These are phyloP conservation scores for Paraurostyla sp. DNA, from an alignment of 73 alveolate species.

Conservation along the genomic window DNA sequence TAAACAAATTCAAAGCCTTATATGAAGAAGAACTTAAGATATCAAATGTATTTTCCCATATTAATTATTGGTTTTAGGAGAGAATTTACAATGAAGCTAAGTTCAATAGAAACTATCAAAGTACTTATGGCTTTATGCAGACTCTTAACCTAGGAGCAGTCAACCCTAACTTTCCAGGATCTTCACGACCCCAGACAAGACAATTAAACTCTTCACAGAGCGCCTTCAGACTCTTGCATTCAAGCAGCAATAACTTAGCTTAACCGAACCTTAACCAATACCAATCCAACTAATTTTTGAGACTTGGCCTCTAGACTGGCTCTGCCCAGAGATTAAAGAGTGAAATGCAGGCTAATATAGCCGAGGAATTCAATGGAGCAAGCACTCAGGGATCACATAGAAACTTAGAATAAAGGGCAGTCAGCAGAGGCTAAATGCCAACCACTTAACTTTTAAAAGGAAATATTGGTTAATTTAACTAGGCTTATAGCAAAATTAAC, in stretches of 20 bases:
- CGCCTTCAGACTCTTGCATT: not conserved
- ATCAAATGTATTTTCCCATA: slow-evolving; percentile 4
- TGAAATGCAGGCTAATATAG: too few species aligned
- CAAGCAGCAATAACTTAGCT: not conserved
- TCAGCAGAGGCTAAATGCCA: not conserved
- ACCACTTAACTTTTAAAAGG: not conserved
- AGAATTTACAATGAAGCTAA: slow-evolving; percentile 27
- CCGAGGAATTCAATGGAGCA: too few species aligned
- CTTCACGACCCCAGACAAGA: slow-evolving; percentile 29
- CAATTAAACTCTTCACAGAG: not conserved
- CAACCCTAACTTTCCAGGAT: not conserved
- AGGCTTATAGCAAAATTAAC: not conserved
- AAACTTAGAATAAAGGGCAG: not conserved
- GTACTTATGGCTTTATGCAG: not conserved
- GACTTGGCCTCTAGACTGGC: not conserved
- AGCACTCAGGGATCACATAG: too few species aligned
- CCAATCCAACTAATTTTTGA: not conserved
- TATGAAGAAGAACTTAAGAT: slow-evolving; percentile 37
- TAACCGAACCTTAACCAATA: not conserved
- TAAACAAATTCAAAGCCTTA: not conserved
- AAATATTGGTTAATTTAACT: not conserved
- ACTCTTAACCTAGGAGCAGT: not conserved
- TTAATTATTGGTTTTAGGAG: not conserved
- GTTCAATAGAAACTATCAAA: not conserved
- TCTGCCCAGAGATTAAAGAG: too few species aligned